Evolutionary conservation across 345 rosid species (phyloP), one percentile per base, ranked within the genome.

Genomic region (Syzygium jambos): DNA sequence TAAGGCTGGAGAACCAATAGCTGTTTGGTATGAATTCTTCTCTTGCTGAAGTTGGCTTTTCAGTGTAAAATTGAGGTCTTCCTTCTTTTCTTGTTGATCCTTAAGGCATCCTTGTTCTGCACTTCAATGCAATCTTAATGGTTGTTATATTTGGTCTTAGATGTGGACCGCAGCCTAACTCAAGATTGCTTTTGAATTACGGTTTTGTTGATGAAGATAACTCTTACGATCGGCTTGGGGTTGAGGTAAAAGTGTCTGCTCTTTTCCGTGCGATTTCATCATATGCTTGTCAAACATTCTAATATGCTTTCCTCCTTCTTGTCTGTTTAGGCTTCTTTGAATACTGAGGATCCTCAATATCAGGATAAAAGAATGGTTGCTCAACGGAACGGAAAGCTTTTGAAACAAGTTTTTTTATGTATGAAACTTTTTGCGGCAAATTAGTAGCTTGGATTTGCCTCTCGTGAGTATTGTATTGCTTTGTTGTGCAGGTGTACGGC

Each of bases 81-180:
- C 83, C 49, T 87, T 43, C 25, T 86, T 93, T 38, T 85, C 78
- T 65, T 63, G 80, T 46, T 6, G 2, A 68, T 68, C 80, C 46
- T 56, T 78, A 57, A n/a, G 73, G 78, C 22, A 87, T 55, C 52
- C 84, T 49, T n/a, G 55, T 63, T 34, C 51, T 83, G 41, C 84
- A 86, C 83, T 85, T 85, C 68, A 89, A 55, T 52, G 51, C 88
- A 51, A 68, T 51, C 52, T 38, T 15, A 34, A 38, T 68, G 34
- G 78, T 34, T 68, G 78, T 68, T 34, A 55, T 84, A 34, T 68
- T 68, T 68, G 80, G 80, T 86, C 85, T 89, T 88, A 97, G 99
- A 98, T 97, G 99, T 94, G 99, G 99, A 77, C 99, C 99, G 56
- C 98, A 97, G 86, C 98, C 99, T 85, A 97, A 97, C 90, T 92